Conservation (phyloP, 2,329 filamentous ascomycete species). For the Arthrinium phaeospermum region DNA sequence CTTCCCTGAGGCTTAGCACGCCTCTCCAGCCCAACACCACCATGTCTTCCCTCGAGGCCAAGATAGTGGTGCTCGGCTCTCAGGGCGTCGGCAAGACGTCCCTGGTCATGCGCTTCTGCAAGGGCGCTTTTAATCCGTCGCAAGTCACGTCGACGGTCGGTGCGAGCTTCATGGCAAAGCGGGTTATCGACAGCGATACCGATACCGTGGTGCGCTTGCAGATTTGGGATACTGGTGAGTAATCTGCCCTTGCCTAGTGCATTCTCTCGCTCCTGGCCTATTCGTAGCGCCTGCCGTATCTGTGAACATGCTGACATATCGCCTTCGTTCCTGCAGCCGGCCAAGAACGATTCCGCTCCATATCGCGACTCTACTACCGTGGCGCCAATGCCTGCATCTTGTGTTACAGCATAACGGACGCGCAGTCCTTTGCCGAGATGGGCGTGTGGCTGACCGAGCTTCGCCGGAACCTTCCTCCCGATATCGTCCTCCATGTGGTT, state of each 20-base stretch:
- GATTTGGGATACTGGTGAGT: conserved; percentile 87
- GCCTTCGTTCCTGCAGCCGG: conserved; percentile 59
- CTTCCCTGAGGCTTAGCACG: conserved; percentile 10
- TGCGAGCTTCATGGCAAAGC: conserved; percentile 80
- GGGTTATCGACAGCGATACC: conserved; percentile 80
- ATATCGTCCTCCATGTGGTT: conserved; percentile 91
- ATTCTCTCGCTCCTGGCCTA: background rate
- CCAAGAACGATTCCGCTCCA: conserved; percentile 93
- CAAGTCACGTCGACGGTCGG: conserved; percentile 75
- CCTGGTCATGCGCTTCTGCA: conserved; percentile 77
- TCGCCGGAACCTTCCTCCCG: conserved; percentile 75
- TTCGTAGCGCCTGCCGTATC: conserved; percentile 20
- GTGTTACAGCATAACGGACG: conserved; percentile 92
- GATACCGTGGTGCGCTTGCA: conserved; percentile 89
- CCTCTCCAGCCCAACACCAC: conserved; percentile 1
- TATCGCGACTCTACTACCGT: conserved; percentile 94
- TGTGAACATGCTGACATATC: conserved; percentile 10
- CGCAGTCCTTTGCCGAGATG: conserved; percentile 88
- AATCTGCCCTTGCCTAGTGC: conserved; percentile 22
- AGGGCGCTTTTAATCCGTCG: conserved; percentile 71
- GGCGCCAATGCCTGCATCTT: conserved; percentile 93
- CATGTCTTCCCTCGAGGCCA: conserved; percentile 74
- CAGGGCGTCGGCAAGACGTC: conserved; percentile 83
- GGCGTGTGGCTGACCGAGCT: conserved; percentile 88
- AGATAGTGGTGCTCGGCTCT: conserved; percentile 80